Conservation (phyloP, 1,284 basidiomycete genomes). For the Ceratobasidium sp. region DNA sequence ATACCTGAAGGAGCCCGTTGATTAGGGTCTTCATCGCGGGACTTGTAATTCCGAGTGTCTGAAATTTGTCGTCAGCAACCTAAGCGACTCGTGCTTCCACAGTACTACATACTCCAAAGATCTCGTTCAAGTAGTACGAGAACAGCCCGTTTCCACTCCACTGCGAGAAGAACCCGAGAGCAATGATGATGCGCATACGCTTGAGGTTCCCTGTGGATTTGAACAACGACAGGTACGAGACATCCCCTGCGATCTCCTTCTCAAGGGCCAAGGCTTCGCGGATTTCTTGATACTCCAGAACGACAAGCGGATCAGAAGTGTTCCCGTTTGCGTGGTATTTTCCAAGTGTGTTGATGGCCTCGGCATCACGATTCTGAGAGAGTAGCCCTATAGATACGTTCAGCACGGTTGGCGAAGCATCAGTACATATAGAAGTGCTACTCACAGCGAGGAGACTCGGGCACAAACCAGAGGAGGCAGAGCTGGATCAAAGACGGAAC, state of each 20-base stretch:
- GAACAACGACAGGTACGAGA: constrained; percentile 63
- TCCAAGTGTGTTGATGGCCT: constrained; percentile 64
- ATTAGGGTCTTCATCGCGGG: constrained; percentile 68
- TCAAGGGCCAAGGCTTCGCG: constrained; percentile 70
- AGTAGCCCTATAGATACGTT: constrained; percentile 49
- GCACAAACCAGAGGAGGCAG: constrained; percentile 64
- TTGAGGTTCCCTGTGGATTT: constrained; percentile 68
- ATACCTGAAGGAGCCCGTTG: constrained; percentile 68
- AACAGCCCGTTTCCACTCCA: constrained; percentile 77
- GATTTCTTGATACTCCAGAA: constrained; percentile 58
- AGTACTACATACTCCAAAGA: constrained; percentile 54
- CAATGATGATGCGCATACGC: constrained; percentile 68
- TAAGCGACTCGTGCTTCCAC: neutral
- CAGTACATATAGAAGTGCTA: constrained; percentile 62
- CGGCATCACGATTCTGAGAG: constrained; percentile 35
- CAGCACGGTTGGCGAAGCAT: neutral
- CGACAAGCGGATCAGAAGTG: constrained; percentile 49
- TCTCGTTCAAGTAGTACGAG: constrained; percentile 68
- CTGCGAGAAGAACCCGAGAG: constrained; percentile 68
- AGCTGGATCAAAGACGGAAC: constrained; percentile 71
- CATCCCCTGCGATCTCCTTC: constrained; percentile 61
- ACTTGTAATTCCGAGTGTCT: constrained; percentile 66
- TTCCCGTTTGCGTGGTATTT: constrained; percentile 69
- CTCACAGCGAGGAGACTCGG: constrained; percentile 63
- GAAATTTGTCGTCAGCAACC: constrained; percentile 52